phyloP scores from a whole-genome alignment of 2,329 filamentous ascomycete genomes.

The Sporothrix luriei region DNA sequence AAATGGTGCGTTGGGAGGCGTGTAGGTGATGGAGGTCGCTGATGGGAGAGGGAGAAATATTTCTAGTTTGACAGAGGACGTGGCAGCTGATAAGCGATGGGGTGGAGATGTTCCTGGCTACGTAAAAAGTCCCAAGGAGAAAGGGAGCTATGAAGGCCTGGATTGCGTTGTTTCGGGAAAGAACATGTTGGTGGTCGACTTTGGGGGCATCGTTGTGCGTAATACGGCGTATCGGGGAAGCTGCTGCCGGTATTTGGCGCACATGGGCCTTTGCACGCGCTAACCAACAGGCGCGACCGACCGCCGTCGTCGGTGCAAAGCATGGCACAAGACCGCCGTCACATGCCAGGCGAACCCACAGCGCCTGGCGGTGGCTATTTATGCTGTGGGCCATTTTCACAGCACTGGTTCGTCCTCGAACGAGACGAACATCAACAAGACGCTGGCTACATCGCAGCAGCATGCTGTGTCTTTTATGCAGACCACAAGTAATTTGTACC shows the following conservation, averaged over 20 bases:
- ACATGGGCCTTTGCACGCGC: not conserved
- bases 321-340: constrained; percentile 12
- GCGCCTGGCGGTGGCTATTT: not conserved
- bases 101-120: constrained; percentile 13
- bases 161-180: constrained; percentile 11
- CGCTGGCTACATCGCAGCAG: not conserved
- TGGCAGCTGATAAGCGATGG: constrained; percentile 22
- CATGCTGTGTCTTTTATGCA: not conserved
- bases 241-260: not conserved
- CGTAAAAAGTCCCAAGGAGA: not conserved
- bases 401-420: not conserved
- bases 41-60: not conserved
- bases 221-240: constrained; percentile 1
- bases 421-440: not conserved
- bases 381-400: not conserved
- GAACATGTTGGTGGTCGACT: not conserved
- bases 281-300: not conserved
- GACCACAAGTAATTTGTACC: not conserved
- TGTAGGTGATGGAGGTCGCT: not conserved
- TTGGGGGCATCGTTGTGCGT: not conserved
- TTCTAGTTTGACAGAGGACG: not conserved
- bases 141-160: not conserved
- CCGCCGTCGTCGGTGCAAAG: not conserved
- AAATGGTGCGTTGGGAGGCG: not conserved
- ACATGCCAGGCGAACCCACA: constrained; percentile 12